Percentiles rank a stretch among this genome's conserved stretches.
Evolutionary conservation across 2,329 filamentous ascomycete genomes (phyloP).

Genomic region (Helotiales sp.): DNA sequence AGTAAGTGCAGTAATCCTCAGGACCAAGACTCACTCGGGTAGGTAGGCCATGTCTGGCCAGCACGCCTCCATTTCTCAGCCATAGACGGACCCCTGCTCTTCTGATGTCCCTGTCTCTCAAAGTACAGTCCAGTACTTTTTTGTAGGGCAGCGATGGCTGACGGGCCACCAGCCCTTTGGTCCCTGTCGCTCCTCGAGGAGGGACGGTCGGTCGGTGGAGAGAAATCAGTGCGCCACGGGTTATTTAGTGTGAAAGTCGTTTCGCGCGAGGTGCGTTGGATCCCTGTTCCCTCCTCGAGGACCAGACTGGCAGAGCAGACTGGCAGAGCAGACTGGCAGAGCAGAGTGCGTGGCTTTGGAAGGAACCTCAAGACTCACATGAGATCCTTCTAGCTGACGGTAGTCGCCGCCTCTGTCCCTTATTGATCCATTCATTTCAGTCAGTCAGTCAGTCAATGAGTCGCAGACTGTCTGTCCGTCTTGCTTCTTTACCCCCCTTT

Average conservation of each 20-base stretch:
- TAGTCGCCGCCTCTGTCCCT: neutral
- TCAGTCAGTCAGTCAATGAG: no score
- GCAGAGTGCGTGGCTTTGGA: neutral
- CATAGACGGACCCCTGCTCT: neutral
- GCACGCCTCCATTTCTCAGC: neutral
- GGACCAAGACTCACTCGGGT: neutral
- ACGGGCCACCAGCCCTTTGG: neutral
- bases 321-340: no score
- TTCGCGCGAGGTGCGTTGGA: constrained; percentile 5
- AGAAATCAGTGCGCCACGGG: constrained; percentile 10
- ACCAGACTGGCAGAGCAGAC: no score
- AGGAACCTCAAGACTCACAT: neutral
- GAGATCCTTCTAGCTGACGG: neutral
- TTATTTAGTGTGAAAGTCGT: constrained; percentile 8
- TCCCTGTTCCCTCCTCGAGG: neutral
- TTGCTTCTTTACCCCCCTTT: neutral
- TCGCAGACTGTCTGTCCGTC: neutral
- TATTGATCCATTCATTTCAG: no score
- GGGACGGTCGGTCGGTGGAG: neutral
- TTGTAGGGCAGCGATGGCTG: neutral
- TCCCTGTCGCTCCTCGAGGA: neutral
- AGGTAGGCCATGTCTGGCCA: neutral
- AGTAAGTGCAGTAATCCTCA: neutral
- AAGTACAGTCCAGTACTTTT: neutral
- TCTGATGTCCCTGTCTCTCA: neutral